Evolutionary conservation across 2,329 filamentous ascomycete species (phyloP), one percentile per base, ranked within the genome.

Genomic region (Colletotrichum lini): DNA sequence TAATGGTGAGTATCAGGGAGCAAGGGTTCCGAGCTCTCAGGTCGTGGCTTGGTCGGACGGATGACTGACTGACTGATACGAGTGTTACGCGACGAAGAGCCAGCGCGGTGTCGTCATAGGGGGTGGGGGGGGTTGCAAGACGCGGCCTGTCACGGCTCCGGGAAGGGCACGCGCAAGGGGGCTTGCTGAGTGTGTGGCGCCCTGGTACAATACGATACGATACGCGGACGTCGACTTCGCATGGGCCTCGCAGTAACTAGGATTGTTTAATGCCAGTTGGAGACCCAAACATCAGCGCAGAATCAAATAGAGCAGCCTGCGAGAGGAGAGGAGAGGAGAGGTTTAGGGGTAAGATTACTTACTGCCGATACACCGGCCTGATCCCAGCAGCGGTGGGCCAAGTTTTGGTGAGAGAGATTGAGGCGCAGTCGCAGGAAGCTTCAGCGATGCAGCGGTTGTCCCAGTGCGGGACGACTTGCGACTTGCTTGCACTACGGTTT

Each of bases 371-470:
- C 57, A 40, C 65, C 68, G 65, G 65, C 65, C 30, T 71, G 47
- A 68, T 54, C 65, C 68, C 47, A 49, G 52, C 40, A 59, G 40
- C 40, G 23, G 40, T 42, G 21, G 45, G 45, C 21, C 65, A 40
- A 58, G 42, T 21, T 35, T 62, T 40, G 53, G 65, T 18, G 53
- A 68, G 44, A 68, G 44, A 26, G 65, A 58, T n/a, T 52, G 68
- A 68, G 68, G 68, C 68, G 68, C 68, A 71, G 68, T 50, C 58
- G 65, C 21, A 58, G 68, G 58, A 68, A 68, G 58, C 65, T 71
- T 71, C 65, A 68, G 65, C 21, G 65, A 26, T 71, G 65, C 65
- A 68, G 68, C 53, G 40, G 23, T 38, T 65, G 44, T 68, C 50
- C 53, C n/a, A 58, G 50, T 44, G 65, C 58, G 49, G 26, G 35